A percentile compares a stretch with the other conserved stretches of the same genome.
Conservation (phyloP, 495 filamentous ascomycete species). For the Elasticomyces elasticus region DNA sequence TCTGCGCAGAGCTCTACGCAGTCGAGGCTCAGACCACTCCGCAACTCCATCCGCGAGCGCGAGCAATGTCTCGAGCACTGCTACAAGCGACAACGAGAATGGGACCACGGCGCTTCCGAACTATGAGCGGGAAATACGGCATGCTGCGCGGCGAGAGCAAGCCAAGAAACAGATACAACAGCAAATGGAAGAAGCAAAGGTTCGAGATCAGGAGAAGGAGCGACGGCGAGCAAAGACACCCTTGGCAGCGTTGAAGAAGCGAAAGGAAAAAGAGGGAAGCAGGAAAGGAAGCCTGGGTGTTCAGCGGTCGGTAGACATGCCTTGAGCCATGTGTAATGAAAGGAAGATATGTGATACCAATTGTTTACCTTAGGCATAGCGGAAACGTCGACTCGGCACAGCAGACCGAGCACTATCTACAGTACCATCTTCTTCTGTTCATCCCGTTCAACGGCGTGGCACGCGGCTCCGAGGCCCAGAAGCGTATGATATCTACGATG, state of each 20-base stretch:
- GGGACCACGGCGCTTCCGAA: constrained; percentile 16
- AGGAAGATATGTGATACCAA: no score
- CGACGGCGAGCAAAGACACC: neutral
- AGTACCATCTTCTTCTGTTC: no score
- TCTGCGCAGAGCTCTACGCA: constrained; percentile 8
- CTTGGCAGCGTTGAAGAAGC: constrained; percentile 7
- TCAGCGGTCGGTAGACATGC: neutral
- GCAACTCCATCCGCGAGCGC: constrained; percentile 9
- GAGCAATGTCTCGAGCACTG: constrained; percentile 9
- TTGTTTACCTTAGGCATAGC: no score
- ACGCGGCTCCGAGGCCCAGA: no score
- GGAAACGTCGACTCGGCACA: no score
- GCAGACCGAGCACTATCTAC: no score
- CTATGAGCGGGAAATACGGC: constrained; percentile 19
- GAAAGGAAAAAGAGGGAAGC: constrained; percentile 3
- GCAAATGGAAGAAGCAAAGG: constrained; percentile 14
- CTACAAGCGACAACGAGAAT: constrained; percentile 19
- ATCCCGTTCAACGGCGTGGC: no score
- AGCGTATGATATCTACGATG: no score
- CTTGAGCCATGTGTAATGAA: neutral
- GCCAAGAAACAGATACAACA: constrained; percentile 16
- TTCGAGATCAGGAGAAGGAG: constrained; percentile 10
- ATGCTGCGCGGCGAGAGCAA: constrained; percentile 16
- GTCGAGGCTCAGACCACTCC: constrained; percentile 7
- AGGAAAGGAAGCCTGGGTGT: neutral